Evolutionary conservation across 306 rosid genomes (phyloP).

Genomic region (Macrotyloma uniflorum): DNA sequence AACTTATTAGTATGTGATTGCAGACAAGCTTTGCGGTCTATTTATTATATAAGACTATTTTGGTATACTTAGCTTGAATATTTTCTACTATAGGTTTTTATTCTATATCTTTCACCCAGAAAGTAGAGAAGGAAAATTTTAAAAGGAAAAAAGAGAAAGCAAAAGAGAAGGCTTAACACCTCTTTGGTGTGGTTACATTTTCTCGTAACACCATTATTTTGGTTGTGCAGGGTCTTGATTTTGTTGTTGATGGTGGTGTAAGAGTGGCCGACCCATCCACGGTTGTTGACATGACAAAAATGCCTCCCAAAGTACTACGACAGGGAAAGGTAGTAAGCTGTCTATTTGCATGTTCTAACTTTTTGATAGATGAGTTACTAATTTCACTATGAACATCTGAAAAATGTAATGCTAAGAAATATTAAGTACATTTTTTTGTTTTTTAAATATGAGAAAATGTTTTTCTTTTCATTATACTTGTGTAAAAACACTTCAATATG

Average conservation of each 20-base stretch:
- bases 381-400: constrained; percentile 9
- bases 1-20: constrained; percentile 13
- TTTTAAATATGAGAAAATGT: neutral
- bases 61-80: constrained; percentile 3
- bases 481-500: neutral
- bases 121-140: neutral
- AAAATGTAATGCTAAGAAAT: neutral
- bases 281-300: constrained; percentile 83
- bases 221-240: constrained; percentile 86
- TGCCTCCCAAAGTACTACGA: constrained; percentile 78
- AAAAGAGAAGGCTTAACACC: neutral
- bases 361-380: neutral
- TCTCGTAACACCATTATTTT: constrained; percentile 5
- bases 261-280: constrained; percentile 96
- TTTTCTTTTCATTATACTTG: neutral
- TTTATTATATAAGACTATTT: neutral
- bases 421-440: neutral
- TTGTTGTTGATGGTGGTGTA: constrained; percentile 86
- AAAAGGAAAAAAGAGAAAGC: neutral
- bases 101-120: neutral
- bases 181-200: neutral
- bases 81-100: neutral
- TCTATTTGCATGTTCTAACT: neutral
- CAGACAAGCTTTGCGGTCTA: constrained; percentile 3
- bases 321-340: constrained; percentile 79